Base-by-base conservation (phyloP, 2,329 filamentous ascomycete genomes). In the Albifimbria verrucaria region DNA sequence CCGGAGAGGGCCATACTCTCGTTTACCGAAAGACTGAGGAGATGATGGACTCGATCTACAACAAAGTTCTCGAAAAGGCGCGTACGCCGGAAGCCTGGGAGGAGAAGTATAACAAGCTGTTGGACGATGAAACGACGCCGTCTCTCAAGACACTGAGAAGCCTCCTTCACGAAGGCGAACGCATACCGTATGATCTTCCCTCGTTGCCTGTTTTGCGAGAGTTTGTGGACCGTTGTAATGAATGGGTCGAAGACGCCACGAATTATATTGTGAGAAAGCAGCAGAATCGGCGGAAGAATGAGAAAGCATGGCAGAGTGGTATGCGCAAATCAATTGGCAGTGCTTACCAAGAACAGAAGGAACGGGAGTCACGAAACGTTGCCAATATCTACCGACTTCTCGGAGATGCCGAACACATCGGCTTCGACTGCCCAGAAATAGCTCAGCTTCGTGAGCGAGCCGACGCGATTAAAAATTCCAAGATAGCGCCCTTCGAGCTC, bases 201-300 rank as follows among this genome's bases (percentile, higher is more conserved):
- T 92, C 91, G 57, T 81, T 99, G 57, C 82, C 88, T 62, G 83
- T 90, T 62, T 80, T 99, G 62, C 89, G 86, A 72, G 83, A 87
- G 60, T 99, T 96, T 74, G 94, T 99, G 69, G 92, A 96, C 62
- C 88, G 90, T 65, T 97, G 94, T 77, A 95, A 96, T 71, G 92
- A 96, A 68, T 97, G 95, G 89, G 91, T 97, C 57, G 94, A 97
- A 65, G 93, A 97, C 74, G 94, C 94, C 59, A 94, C 90, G 65
- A 92, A 89, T 67, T 99, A 95, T 76, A 96, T 92, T 65, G 92
- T 94, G 54, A 89, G 94, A 62, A 99, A 99, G 76, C 93, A 97
- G 75, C 93, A 97, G 72, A 96, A 95, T 66, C 89, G 94, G 57
- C 90, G 93, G 56, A 97, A 97, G 73, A 96, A 89, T 70, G 93